Base-by-base conservation (phyloP, 805 yeast genomes). In the Millerozyma acaciae region DNA sequence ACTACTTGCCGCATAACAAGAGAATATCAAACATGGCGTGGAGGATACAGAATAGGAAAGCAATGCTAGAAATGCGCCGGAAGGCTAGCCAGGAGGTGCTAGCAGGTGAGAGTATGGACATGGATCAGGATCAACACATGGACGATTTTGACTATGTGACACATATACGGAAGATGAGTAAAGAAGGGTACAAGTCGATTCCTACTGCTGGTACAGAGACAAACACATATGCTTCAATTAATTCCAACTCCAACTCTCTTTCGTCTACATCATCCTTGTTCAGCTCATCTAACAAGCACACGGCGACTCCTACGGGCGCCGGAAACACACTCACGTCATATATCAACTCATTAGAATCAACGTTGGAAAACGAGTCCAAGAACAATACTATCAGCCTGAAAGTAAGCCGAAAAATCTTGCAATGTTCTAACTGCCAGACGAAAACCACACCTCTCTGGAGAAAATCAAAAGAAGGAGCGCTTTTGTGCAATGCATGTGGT, bases 71-170 rank as follows among this genome's bases (percentile, higher is more conserved):
- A 15, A 28, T 12, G 15, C 9, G 5, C 16, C 9, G n/a, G 2
- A 3, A n/a, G 15, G 3, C 15, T 14, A 13, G 14, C 12, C 8
- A 20, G 21, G 12, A n/a, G 26, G 8, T n/a, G 21, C 10, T 15
- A 7, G 13, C 10, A n/a, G 13, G 12, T 21, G 34, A 39, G 16
- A 31, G 34, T 28, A 21, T 37, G 21, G 40, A 15, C 8, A 10
- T 20, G 8, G 28, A 24, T 16, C n/a, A 46, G 26, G 61, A 55
- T 33, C 60, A 62, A 7, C 52, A 43, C 38, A 41, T 53, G 24
- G 70, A 65, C 29, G 70, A 64, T 28, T 67, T 67, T 42, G 73
- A 67, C 47, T 66, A 67, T 40, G 70, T 66, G 21, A 70, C 69
- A 7, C 73, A 66, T 39, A 67, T 67, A 17, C 47, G 70, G 27